phyloP scores from a whole-genome alignment of 768 basidiomycete species.

The Dentipellis fragilis region DNA sequence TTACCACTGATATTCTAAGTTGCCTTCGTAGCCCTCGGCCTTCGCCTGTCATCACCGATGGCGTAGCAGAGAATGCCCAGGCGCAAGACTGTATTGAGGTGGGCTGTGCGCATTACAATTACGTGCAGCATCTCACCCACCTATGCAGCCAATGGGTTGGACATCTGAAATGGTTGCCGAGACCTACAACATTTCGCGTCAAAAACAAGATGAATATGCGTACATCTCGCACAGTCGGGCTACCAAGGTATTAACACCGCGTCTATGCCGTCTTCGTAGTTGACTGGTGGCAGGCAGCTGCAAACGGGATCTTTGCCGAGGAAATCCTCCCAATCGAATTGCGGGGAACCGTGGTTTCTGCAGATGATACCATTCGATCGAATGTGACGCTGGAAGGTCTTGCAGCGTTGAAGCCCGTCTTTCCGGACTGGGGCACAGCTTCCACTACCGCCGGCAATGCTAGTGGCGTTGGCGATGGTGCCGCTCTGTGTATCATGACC shows the following conservation, averaged over 20 bases:
- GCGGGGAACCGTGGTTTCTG: conserved; percentile 51
- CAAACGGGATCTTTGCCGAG: conserved; percentile 63
- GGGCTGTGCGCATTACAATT: background rate
- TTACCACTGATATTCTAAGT: conserved; percentile 2
- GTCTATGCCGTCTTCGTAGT: background rate
- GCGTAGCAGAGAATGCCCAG: conserved; percentile 46
- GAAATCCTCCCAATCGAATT: conserved; percentile 87
- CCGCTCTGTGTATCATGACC: conserved; percentile 74
- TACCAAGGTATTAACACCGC: conserved; percentile 33
- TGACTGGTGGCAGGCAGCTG: conserved; percentile 39
- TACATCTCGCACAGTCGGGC: conserved; percentile 82
- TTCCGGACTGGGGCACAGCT: conserved; percentile 65
- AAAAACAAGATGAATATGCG: conserved; percentile 85
- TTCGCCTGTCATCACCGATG: conserved; percentile 53
- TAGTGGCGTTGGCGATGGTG: conserved; percentile 88
- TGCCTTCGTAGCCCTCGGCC: conserved; percentile 51
- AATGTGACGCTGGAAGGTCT: conserved; percentile 77
- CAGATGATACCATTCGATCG: conserved; percentile 82
- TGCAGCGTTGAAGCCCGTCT: conserved; percentile 73
- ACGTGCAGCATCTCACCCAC: background rate
- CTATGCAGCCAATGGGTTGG: conserved; percentile 82
- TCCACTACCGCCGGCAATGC: conserved; percentile 80
- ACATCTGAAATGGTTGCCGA: conserved; percentile 88
- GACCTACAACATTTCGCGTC: conserved; percentile 64
- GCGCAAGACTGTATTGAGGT: conserved; percentile 75